phyloP scores from a whole-genome alignment of 371 early-diverging fungal genomes.

The Mortierella sp. region DNA sequence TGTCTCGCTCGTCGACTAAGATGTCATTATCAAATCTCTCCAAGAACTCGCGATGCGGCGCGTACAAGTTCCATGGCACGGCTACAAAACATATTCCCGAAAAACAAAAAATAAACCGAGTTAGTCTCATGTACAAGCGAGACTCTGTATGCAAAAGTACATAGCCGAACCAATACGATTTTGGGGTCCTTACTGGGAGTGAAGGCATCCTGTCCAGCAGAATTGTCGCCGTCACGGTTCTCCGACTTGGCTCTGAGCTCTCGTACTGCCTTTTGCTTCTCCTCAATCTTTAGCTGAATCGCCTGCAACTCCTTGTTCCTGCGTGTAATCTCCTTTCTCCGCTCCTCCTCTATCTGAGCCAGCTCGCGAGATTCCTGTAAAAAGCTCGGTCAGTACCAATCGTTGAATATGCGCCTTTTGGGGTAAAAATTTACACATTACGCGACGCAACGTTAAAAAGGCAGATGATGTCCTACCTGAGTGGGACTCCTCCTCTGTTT shows the following conservation, averaged over 20 bases:
- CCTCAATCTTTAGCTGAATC: slow-evolving; percentile 34
- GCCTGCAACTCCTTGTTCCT: slow-evolving; percentile 24
- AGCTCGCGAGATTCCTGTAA: slow-evolving; percentile 40
- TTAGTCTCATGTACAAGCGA: background rate
- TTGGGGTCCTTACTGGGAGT: slow-evolving; percentile 34
- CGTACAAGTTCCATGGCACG: slow-evolving; percentile 35
- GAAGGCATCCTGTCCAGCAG: slow-evolving; percentile 11
- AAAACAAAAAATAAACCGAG: background rate
- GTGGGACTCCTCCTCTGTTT: background rate
- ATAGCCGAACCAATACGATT: no score
- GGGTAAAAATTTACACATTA: background rate
- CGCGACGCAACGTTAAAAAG: background rate
- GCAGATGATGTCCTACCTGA: slow-evolving; percentile 9
- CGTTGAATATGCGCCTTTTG: background rate
- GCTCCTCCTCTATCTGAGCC: slow-evolving; percentile 23
- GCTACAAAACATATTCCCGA: background rate
- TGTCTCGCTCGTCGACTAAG: slow-evolving; percentile 26
- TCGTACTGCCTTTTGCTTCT: slow-evolving; percentile 18
- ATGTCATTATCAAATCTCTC: slow-evolving; percentile 16
- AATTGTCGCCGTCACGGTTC: background rate
- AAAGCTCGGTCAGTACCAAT: background rate
- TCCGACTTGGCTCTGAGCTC: slow-evolving; percentile 16
- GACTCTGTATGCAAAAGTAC: no score
- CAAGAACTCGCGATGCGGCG: slow-evolving; percentile 25
- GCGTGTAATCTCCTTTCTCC: slow-evolving; percentile 21